Evolutionary conservation across 202 grass and related monocot species (phyloP).

Genomic region (Tripidium arundinaceum): DNA sequence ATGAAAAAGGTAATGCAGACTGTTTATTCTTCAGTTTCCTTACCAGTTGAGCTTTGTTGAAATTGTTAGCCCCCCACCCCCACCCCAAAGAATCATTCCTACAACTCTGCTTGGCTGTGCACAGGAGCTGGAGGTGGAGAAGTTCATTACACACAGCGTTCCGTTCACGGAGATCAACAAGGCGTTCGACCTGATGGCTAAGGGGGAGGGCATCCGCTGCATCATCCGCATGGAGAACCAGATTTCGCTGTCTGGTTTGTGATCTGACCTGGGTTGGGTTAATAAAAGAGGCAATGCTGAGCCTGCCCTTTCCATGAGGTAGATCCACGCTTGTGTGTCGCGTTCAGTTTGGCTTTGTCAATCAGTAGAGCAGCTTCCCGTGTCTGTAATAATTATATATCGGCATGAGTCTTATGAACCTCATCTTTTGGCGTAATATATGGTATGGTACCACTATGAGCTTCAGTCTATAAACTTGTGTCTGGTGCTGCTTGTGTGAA

Average conservation of each 20-base stretch:
- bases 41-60: neutral
- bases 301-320: neutral
- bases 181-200: slow-evolving; percentile 81
- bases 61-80: too few species aligned
- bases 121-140: slow-evolving; percentile 90
- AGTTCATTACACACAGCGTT: slow-evolving; percentile 84
- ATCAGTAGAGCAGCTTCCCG: neutral
- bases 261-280: neutral
- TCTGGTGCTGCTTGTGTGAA: neutral
- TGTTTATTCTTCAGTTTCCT: neutral
- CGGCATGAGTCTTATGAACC: neutral
- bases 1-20: slow-evolving; percentile 61
- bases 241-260: neutral
- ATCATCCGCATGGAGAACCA: slow-evolving; percentile 81
- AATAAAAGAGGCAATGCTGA: slow-evolving; percentile 22
- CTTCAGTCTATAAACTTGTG: neutral
- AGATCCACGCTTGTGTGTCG: neutral
- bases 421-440: slow-evolving; percentile 5
- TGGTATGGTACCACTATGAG: neutral
- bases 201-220: slow-evolving; percentile 78
- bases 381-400: slow-evolving; percentile 22
- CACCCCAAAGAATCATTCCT: neutral
- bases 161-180: slow-evolving; percentile 78
- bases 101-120: neutral
- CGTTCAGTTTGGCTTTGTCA: neutral